These are phyloP conservation scores for Podaxis sp. DNA, from an alignment of 768 basidiomycete genomes.

Conservation along the genomic window DNA sequence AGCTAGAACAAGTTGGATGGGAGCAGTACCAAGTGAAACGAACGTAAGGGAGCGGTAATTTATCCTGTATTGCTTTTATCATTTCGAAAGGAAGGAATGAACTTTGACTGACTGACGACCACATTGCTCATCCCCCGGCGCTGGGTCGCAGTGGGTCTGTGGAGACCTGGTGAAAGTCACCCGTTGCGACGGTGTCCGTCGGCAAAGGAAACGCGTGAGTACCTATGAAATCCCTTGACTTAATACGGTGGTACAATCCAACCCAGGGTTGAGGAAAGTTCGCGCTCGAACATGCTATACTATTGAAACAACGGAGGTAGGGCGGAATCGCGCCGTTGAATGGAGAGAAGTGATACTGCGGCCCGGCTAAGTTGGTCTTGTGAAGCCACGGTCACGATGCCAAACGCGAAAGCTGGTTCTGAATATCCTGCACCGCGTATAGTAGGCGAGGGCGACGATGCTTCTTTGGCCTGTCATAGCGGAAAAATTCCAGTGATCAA, in stretches of 20 bases:
- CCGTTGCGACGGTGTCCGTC: too few species aligned
- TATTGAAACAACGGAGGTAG: not conserved
- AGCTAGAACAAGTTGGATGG: constrained; percentile 79
- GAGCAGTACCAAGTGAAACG: constrained; percentile 64
- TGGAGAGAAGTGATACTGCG: not conserved
- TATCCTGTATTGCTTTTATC: not conserved
- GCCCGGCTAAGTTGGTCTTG: constrained; percentile 3
- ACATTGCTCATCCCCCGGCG: too few species aligned
- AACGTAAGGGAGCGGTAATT: constrained; percentile 5
- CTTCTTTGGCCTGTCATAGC: constrained; percentile 3
- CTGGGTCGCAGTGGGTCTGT: too few species aligned
- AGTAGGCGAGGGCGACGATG: not conserved
- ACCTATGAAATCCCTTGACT: not conserved
- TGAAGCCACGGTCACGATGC: not conserved
- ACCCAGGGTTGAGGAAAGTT: not conserved
- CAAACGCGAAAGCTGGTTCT: not conserved
- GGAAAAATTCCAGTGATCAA: not conserved
- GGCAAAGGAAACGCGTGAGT: too few species aligned
- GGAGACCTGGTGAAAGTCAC: too few species aligned
- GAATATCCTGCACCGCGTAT: not conserved
- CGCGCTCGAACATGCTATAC: not conserved
- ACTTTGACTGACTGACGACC: not conserved
- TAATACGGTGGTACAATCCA: not conserved
- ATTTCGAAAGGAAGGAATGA: not conserved
- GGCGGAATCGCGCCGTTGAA: not conserved